Evolutionary conservation across 208 protist genomes (phyloP), one percentile per base, ranked within the genome.

Genomic region (Wallacemonas sp.): DNA sequence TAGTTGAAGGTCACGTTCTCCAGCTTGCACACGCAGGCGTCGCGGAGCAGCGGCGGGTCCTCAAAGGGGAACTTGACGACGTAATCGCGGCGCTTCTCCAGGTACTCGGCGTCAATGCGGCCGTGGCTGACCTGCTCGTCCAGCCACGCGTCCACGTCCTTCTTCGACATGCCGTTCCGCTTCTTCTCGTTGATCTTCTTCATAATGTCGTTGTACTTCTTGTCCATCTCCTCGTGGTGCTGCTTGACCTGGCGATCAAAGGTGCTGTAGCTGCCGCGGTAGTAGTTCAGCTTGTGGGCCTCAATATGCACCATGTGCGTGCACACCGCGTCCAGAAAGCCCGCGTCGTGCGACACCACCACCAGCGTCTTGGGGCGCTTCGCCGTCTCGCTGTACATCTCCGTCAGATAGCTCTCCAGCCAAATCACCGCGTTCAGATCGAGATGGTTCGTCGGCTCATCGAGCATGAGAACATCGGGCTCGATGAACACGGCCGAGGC

Each of bases 371-470:
- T 97, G 23, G 89, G 88, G 11, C 90, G 86, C 62, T 86, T 84
- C 55, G 81, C 82, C 12, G 55, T 82, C 77, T 93, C 86, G 72
- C 70, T 90, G 80, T 97, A 95, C 59, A 81, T 71, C 61, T 79
- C 71, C 28, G 64, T 70, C 23, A 99, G 73, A 76, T 95, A 98
- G 10, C 87, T 80, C 73, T 98, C 93, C 1, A 99, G 88, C 97
- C 96, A 99, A 49, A 98, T 84, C 3, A 98, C 86, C 25, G 94
- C 92, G 61, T 94, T 92, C n/a, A 99, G 72, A 66, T 99, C 97
- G 20, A 99, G 79, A 76, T 99, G 97, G 78, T 99, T 99, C 23
- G 96, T 98, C 18, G 98, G 98, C 83, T 99, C 98, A 76, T 99
- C 98, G 5, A 99, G 86, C 71, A 99, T 79, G 12, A 99, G 82